phyloP scores from a whole-genome alignment of 2,329 filamentous ascomycete species.

The Aspergillus pseudoterreus region DNA sequence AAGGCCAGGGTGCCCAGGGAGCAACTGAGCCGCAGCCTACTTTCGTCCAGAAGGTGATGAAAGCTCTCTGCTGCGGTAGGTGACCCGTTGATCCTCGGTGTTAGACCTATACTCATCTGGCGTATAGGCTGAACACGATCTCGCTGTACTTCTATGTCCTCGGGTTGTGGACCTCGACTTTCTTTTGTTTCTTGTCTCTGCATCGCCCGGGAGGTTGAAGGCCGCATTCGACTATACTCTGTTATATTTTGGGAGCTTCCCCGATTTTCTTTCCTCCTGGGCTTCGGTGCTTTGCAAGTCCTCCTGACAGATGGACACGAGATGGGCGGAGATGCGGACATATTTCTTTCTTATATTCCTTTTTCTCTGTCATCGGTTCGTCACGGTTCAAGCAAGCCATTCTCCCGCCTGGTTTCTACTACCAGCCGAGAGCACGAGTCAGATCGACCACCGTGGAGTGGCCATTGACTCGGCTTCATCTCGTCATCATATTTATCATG shows the following conservation, averaged over 20 bases:
- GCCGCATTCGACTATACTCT: slow-evolving; percentile 16
- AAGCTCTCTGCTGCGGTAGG: slow-evolving; percentile 82
- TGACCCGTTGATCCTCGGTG: slow-evolving; percentile 23
- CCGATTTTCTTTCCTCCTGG: slow-evolving; percentile 7
- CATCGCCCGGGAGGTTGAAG: slow-evolving; percentile 13
- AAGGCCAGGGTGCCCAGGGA: slow-evolving; percentile 53
- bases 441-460: slow-evolving; percentile 4
- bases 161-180: slow-evolving; percentile 17
- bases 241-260: slow-evolving; percentile 11
- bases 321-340: slow-evolving; percentile 12
- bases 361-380: slow-evolving; percentile 4
- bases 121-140: slow-evolving; percentile 25
- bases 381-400: not conserved
- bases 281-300: slow-evolving; percentile 13
- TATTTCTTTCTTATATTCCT: slow-evolving; percentile 14
- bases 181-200: slow-evolving; percentile 17
- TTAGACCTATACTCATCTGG: slow-evolving; percentile 15
- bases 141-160: slow-evolving; percentile 20
- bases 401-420: not conserved
- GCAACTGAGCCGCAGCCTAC: slow-evolving; percentile 68
- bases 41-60: slow-evolving; percentile 89
- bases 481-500: slow-evolving; percentile 14
- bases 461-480: slow-evolving; percentile 2
- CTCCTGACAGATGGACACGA: slow-evolving; percentile 17
- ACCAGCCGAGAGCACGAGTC: slow-evolving; percentile 2